phyloP scores from a whole-genome alignment of 495 filamentous ascomycete genomes.

The Aspergillus wentii region DNA sequence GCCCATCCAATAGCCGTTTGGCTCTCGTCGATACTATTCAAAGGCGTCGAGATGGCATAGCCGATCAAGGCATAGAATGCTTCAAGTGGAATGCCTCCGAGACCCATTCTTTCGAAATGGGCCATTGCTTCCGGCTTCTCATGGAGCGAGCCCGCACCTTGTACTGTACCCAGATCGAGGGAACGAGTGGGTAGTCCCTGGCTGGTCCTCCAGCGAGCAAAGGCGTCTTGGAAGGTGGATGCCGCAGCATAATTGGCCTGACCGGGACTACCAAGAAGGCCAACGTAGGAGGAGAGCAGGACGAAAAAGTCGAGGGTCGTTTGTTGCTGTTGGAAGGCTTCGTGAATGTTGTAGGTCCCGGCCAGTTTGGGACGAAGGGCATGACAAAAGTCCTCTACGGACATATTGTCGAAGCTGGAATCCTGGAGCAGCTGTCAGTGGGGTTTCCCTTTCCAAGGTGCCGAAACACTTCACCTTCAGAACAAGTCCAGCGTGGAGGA shows the following conservation, averaged over 20 bases:
- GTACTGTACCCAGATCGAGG: constrained; percentile 17
- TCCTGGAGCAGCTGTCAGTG: constrained; percentile 10
- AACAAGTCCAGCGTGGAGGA: constrained; percentile 10
- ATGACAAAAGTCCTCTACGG: not conserved
- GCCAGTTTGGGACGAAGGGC: constrained; percentile 5
- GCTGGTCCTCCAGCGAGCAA: constrained; percentile 14
- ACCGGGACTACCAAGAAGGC: constrained; percentile 44
- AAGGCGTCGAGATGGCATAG: too few relatives aligned
- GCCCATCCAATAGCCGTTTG: too few relatives aligned
- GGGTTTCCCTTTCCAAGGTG: too few relatives aligned
- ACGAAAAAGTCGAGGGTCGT: not conserved
- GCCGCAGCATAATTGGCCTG: constrained; percentile 51
- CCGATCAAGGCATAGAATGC: too few relatives aligned
- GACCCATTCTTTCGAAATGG: too few relatives aligned
- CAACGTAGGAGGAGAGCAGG: constrained; percentile 47
- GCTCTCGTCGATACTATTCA: too few relatives aligned
- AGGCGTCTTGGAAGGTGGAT: constrained; percentile 19
- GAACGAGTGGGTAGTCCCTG: constrained; percentile 4
- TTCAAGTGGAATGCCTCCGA: too few relatives aligned
- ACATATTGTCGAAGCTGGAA: constrained; percentile 29
- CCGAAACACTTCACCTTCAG: constrained; percentile 1
- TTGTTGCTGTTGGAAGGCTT: not conserved
- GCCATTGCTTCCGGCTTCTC: constrained; percentile 32
- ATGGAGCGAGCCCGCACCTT: constrained; percentile 25
- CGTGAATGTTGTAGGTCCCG: constrained; percentile 8